These are phyloP conservation scores for Peronospora destructor DNA, from an alignment of 352 stramenopile species.

Conservation along the genomic window DNA sequence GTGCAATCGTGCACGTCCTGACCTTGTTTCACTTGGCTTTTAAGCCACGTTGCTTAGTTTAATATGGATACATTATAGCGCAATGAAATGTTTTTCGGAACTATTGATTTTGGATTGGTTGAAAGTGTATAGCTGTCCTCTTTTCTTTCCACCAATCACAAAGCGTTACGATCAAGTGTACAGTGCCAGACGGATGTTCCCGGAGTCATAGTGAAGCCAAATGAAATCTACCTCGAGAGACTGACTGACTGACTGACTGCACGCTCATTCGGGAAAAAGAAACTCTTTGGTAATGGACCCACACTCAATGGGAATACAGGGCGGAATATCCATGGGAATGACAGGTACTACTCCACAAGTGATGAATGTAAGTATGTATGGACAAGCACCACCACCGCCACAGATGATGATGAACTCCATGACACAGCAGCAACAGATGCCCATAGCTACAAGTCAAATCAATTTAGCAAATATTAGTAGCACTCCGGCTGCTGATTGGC, in stretches of 20 bases:
- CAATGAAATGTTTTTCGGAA: too few species aligned
- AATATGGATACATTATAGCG: too few species aligned
- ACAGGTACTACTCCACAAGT: conserved; percentile 22
- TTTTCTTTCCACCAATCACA: conserved; percentile 28
- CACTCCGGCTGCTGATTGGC: conserved; percentile 45
- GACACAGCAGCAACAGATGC: conserved; percentile 21
- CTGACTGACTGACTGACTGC: not conserved
- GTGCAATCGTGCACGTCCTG: conserved; percentile 76
- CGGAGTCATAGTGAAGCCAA: conserved; percentile 22
- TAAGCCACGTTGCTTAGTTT: conserved; percentile 15
- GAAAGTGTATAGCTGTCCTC: not conserved
- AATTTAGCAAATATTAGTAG: conserved; percentile 13
- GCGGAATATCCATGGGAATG: conserved; percentile 54
- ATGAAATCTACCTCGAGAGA: conserved; percentile 1
- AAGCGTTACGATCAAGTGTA: conserved; percentile 28
- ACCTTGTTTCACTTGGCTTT: conserved; percentile 67
- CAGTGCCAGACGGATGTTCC: conserved; percentile 20
- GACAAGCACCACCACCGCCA: conserved; percentile 10
- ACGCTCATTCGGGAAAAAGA: conserved; percentile 20
- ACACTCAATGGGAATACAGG: conserved; percentile 57
- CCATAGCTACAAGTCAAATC: conserved; percentile 29
- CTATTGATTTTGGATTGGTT: not conserved
- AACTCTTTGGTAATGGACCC: conserved; percentile 39
- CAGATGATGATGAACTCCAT: conserved; percentile 55
- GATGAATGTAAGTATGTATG: conserved; percentile 45